Evolutionary conservation across 352 stramenopile species (phyloP).

Genomic region (Aphanomyces euteiches): DNA sequence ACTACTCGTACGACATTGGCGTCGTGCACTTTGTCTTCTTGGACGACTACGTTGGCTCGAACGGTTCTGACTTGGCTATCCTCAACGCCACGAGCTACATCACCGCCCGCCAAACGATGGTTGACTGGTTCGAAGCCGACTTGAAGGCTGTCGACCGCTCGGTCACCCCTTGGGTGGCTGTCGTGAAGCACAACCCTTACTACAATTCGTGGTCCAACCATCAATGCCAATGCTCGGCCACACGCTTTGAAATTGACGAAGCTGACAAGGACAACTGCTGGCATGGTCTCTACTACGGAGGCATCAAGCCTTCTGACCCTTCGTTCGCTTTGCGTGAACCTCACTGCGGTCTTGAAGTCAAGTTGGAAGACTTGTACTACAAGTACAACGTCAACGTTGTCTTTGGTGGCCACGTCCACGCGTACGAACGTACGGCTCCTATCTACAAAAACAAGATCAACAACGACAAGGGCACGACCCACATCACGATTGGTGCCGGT

Average conservation of each 20-base stretch:
- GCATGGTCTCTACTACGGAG: conserved; percentile 40
- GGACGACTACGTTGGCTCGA: conserved; percentile 60
- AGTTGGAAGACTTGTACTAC: conserved; percentile 36
- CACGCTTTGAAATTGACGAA: conserved; percentile 43
- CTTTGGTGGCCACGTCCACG: conserved; percentile 37
- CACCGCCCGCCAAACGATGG: conserved; percentile 1
- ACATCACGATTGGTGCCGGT: conserved; percentile 4
- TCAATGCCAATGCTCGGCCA: conserved; percentile 50
- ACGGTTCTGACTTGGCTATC: conserved; percentile 40
- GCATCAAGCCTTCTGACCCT: conserved; percentile 30
- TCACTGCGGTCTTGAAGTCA: conserved; percentile 36
- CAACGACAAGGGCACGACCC: conserved; percentile 28
- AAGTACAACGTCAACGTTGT: conserved; percentile 31
- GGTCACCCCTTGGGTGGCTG: conserved; percentile 10
- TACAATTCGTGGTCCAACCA: conserved; percentile 66
- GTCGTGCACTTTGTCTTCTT: conserved; percentile 54
- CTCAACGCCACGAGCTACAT: conserved; percentile 30
- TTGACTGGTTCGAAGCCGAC: conserved; percentile 15
- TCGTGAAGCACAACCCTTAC: conserved; percentile 36
- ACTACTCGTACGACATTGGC: conserved; percentile 55
- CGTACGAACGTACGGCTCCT: conserved; percentile 26
- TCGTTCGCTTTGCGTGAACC: conserved; percentile 36
- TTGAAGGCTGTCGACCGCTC: neutral
- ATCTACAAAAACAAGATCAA: conserved; percentile 23
- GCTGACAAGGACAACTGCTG: conserved; percentile 43